Evolutionary conservation across 371 early-diverging fungal species (phyloP).

Genomic region (Syncephalastrum racemosum): DNA sequence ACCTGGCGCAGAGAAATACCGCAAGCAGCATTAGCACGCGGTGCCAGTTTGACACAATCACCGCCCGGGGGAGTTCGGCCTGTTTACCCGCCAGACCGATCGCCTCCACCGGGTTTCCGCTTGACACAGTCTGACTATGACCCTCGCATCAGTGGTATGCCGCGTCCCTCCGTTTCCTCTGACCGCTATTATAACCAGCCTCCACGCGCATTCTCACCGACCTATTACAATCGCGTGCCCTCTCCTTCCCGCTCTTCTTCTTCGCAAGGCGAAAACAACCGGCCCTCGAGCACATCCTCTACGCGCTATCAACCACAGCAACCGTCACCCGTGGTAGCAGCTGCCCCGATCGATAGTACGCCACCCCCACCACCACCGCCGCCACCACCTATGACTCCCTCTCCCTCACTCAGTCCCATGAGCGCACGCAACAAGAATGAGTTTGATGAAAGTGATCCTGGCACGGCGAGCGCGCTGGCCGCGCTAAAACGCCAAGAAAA

Average conservation of each 20-base stretch:
- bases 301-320: slow-evolving; percentile 32
- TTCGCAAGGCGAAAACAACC: background rate
- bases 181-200: slow-evolving; percentile 32
- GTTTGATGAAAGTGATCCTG: slow-evolving; percentile 47
- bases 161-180: slow-evolving; percentile 37
- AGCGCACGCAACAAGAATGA: slow-evolving; percentile 9
- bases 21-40: slow-evolving; percentile 34
- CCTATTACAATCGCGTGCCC: slow-evolving; percentile 20
- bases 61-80: slow-evolving; percentile 13
- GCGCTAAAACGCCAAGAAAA: slow-evolving; percentile 51
- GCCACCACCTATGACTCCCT: slow-evolving; percentile 27
- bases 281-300: slow-evolving; percentile 13
- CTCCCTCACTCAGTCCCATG: slow-evolving; percentile 15
- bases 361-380: slow-evolving; percentile 11
- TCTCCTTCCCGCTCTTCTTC: slow-evolving; percentile 39
- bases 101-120: slow-evolving; percentile 13
- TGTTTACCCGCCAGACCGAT: slow-evolving; percentile 15
- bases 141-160: slow-evolving; percentile 41
- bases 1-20: slow-evolving; percentile 45
- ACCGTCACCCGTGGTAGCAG: slow-evolving; percentile 5
- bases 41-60: slow-evolving; percentile 20
- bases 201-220: slow-evolving; percentile 24
- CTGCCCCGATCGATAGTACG: background rate
- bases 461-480: slow-evolving; percentile 45
- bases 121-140: slow-evolving; percentile 37